Base-by-base conservation (phyloP, 306 rosid species). In the Alnus rubra region DNA sequence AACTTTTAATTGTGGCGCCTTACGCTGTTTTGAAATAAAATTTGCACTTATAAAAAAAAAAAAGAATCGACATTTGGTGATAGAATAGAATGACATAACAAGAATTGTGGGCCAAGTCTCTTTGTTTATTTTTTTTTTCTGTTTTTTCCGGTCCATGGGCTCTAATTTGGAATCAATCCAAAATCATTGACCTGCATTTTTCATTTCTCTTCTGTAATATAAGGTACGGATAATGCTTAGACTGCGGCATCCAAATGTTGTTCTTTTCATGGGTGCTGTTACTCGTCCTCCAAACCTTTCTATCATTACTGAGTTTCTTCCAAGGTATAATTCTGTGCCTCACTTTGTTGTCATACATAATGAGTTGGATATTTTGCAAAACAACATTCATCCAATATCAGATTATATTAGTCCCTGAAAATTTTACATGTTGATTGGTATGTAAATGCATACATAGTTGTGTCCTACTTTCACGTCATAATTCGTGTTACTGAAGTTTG, bases 221-320 rank as follows among this genome's bases (percentile, higher is more conserved):
- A 82, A 95, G 99, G 98, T 95, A 68, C 89, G 93, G 83, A 95
- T 95, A 90, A 95, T 95, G 99, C 97, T 98, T 18, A 91, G 94
- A 62, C 82, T 95, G 82, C 98, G 99, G 2, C 99, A 91, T 95
- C 99, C 99, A 51, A 95, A 95, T 81, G 88, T 95, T 78, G 98
- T 95, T 82, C 97, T 95, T 71, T 95, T 95, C 77, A 91, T 95
- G 98, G 99, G 99, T 81, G 99, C 99, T 63, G 97, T 95, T 84
- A 95, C 98, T 49, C 98, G 98, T 74, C 94, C 99, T 60, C 99
- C 99, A 51, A 84, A 93, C 81, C 99, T 95, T 75, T 95, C 99
- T 64, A 95, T 95, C 79, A 89, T 95, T 86, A 81, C 98, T 9
- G 99, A 95, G 93, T 95, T 87, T 89, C 93, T 93, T 84, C 99